Base-by-base conservation (phyloP, 306 rosid genomes). In the Pyrus pyrifolia region DNA sequence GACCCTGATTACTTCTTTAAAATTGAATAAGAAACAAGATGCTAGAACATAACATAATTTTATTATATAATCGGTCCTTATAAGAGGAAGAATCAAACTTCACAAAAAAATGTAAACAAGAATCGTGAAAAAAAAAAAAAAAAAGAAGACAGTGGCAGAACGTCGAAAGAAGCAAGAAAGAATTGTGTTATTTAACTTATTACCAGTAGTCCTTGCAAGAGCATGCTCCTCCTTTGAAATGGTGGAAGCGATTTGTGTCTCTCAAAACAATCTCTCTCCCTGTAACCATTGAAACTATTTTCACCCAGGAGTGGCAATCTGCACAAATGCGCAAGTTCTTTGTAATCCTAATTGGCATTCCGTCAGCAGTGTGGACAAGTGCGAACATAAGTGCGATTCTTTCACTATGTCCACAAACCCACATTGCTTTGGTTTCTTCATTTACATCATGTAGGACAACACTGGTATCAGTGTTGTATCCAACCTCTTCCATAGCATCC, bases 191-290 rank as follows among this genome's bases (percentile, higher is more conserved):
- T 8, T 7, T 35, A 35, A 35, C 40, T 40, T 40, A 60, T 85
- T 83, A 90, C 92, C 95, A 90, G 67, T 81, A 81, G 70, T 90
- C 88, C 76, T 88, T 88, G 64, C 95, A 90, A 67, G 87, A 86
- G 77, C 96, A 90, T 27, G 59, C 44, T 21, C 93, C 93, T 31
- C 76, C 81, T 63, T 55, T 74, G 72, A 89, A 85, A 87, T 89
- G 91, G 68, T 89, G 91, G 84, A 88, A 88, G 46, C 89, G 81
- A 38, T 85, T 85, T 63, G 87, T 85, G 80, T 90, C 92, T 76
- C 93, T 83, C 72, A 88, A 75, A 59, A 88, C 82, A 74, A 88
- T 70, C 53, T 61, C 52, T 77, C 96, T 86, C 58, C 66, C 76
- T 0, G 84, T 85, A 31, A 85, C 73, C 62, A 51, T 35, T 35